Conservation (phyloP, 169 alveolate species). For the Plasmodium gallinaceum region DNA sequence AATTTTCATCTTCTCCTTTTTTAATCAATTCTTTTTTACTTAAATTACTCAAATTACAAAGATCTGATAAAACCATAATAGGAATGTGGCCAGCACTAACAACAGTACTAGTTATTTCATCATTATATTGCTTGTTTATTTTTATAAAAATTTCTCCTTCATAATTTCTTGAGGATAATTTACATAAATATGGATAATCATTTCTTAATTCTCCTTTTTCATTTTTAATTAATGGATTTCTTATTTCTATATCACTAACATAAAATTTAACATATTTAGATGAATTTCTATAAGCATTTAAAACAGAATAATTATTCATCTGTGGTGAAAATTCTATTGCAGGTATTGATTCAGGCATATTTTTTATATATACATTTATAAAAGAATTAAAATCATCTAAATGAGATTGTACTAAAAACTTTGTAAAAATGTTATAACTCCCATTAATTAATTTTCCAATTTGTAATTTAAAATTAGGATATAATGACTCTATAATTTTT, state of each 20-base stretch:
- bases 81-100: constrained; percentile 96
- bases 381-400: constrained; percentile 75
- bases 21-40: constrained; percentile 92
- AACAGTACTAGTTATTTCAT: constrained; percentile 50
- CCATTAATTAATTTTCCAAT: constrained; percentile 57
- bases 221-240: constrained; percentile 52
- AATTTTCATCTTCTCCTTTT: constrained; percentile 97
- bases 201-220: constrained; percentile 51
- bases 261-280: constrained; percentile 34
- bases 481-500: constrained; percentile 59
- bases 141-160: constrained; percentile 71
- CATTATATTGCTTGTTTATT: constrained; percentile 54
- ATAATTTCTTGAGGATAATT: constrained; percentile 47
- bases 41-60: constrained; percentile 94
- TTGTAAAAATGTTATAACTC: constrained; percentile 71
- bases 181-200: constrained; percentile 75
- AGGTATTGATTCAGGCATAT: constrained; percentile 74
- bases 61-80: constrained; percentile 95
- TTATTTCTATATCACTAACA: constrained; percentile 73
- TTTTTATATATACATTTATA: constrained; percentile 71
- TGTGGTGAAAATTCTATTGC: constrained; percentile 61
- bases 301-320: constrained; percentile 11
- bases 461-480: constrained; percentile 61
- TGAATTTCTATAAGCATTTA: constrained; percentile 17
- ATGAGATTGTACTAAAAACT: constrained; percentile 70